Evolutionary conservation across 352 stramenopile species (phyloP), one percentile per base, ranked within the genome.

Genomic region (Globisporangium spiculum): DNA sequence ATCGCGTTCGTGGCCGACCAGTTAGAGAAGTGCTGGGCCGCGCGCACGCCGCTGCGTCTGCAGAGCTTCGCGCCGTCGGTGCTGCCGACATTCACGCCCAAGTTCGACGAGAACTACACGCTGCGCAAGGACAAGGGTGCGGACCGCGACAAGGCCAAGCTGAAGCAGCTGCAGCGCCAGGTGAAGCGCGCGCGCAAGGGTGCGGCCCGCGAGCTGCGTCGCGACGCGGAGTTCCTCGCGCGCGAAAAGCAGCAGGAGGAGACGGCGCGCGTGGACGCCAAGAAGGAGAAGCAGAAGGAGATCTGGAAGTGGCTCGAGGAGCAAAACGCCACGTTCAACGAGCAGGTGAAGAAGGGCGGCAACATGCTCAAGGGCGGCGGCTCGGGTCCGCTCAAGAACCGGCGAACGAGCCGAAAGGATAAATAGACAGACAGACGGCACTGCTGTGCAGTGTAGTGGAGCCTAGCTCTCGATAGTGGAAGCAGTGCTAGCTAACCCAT

Each of bases 321-420:
- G 61, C 96, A 99, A 72, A 97, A 99, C 75, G 96, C 96, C 4
- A 98, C 96, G 69, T 98, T 99, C 81, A 99, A 99, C 77, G 86
- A 99, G 69, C 96, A 99, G 84, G 97, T 98, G 32, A 89, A 94
- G 70, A 94, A 98, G 75, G 96, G 96, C 62, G 96, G 96, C 62
- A 84, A 97, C 53, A 92, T 99, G 70, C 83, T 99, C 68, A 98
- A 96, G 73, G 97, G 96, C 59, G 96, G 96, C 72, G 97, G 97
- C 60, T 90, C 83, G 0, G 86, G 67, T 7, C 82, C 81, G 9
- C 79, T 75, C 24, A 89, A 86, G 60, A 87, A 88, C 56, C 79
- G 78, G n/a, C 83, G 84, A 62, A 67, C 72, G 6, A 70, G 72
- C 57, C 83, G 75, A 65, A 87, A 84, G 73, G 75, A 89, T 70